Conservation (phyloP, 2,329 filamentous ascomycete genomes). For the Nemania sp. region DNA sequence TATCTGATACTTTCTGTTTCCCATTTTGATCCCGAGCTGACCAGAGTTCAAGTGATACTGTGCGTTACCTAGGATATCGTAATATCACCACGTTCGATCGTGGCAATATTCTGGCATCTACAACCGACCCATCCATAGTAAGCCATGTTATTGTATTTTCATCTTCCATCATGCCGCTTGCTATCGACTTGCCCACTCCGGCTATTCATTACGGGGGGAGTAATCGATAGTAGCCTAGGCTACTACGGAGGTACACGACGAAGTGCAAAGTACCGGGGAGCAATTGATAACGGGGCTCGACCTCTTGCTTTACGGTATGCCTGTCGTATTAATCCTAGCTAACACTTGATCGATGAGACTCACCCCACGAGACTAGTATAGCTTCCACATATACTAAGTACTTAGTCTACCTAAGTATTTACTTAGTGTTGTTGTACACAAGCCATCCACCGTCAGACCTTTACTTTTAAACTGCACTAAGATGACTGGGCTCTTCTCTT, state of each 20-base stretch:
- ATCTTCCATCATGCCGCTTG: no score
- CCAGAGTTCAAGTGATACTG: no score
- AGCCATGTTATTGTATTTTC: no score
- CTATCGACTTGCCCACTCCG: no score
- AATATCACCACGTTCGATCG: neutral
- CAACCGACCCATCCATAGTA: no score
- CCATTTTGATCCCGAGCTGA: neutral
- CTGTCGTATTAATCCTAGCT: constrained; percentile 3
- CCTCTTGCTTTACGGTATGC: neutral
- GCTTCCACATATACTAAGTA: neutral
- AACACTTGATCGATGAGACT: neutral
- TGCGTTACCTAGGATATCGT: neutral
- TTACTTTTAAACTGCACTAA: neutral
- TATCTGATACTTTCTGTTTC: neutral
- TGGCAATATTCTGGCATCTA: neutral
- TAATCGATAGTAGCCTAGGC: neutral
- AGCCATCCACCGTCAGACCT: neutral
- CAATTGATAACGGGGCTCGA: neutral
- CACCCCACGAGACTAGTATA: constrained; percentile 6
- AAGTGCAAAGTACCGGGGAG: neutral
- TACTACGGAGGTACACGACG: no score
- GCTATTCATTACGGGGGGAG: neutral
- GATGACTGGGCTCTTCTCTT: neutral
- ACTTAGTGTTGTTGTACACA: no score
- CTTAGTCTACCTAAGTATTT: neutral